phyloP scores from a whole-genome alignment of 2,329 filamentous ascomycete species.

The Trichoderma arundinaceum region DNA sequence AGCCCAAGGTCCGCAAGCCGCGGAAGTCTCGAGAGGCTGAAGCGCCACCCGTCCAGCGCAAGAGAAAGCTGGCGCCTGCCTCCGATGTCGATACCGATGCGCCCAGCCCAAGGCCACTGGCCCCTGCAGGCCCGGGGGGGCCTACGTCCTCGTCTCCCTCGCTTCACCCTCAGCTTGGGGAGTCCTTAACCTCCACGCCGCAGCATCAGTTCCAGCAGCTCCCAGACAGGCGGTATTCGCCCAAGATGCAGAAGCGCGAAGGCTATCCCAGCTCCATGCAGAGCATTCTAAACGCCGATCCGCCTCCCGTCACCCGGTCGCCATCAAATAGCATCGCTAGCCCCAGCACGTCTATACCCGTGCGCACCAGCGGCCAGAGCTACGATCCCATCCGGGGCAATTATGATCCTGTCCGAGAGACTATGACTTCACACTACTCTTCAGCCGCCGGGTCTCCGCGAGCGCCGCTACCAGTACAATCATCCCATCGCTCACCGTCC shows the following conservation, averaged over 20 bases:
- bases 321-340: conserved; percentile 49
- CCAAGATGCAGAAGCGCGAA: conserved; percentile 59
- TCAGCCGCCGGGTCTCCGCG: conserved; percentile 59
- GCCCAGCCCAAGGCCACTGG: conserved; percentile 39
- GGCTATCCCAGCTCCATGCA: conserved; percentile 59
- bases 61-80: conserved; percentile 57
- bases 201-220: conserved; percentile 39
- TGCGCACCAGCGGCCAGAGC: conserved; percentile 75
- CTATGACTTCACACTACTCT: conserved; percentile 58
- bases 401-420: conserved; percentile 68
- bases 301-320: conserved; percentile 47
- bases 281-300: conserved; percentile 61
- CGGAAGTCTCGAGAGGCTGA: conserved; percentile 66
- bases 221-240: conserved; percentile 47
- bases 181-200: conserved; percentile 33
- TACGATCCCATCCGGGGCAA: conserved; percentile 90
- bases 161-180: conserved; percentile 33
- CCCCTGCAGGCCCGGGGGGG: conserved; percentile 42
- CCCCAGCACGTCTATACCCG: conserved; percentile 50
- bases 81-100: conserved; percentile 48
- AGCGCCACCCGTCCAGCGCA: conserved; percentile 59
- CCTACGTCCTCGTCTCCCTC: conserved; percentile 38
- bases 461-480: conserved; percentile 40
- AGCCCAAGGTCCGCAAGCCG: conserved; percentile 57
- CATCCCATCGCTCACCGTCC: conserved; percentile 69